Evolutionary conservation across 768 basidiomycete species (phyloP), one percentile per base, ranked within the genome.

Genomic region (Suillus hirtellus): DNA sequence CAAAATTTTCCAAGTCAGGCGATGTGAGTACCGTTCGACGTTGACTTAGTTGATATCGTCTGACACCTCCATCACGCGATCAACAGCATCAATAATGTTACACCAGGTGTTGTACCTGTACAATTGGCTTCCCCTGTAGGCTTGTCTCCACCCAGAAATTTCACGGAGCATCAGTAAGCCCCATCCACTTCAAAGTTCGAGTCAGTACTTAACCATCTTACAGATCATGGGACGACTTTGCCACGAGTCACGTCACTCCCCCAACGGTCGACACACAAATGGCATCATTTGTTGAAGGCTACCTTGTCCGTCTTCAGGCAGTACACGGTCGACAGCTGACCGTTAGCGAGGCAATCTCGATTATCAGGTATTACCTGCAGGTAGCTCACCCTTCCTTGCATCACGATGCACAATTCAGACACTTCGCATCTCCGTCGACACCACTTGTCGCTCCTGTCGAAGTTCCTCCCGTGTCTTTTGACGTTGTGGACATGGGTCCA

Each of bases 111-210:
- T 24, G 27, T 10, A 15, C 52, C 52, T 12, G 34, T 31, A 31
- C 31, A 31, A 31, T 31, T 31, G 31, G 31, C 31, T 31, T n/a
- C 19, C 11, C 24, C 56, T 9, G 24, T 15, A 27, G 38, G 24
- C 4, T 27, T 27, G 56, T 31, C 40, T 11, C 40, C 40, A 58
- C 4, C 17, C 17, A 31, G 10, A 5, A 11, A 27, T 42, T 58
- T 42, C 56, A 24, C 40, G 5, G 24, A 58, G 27, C 17, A 42
- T 58, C 56, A 58, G 56, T 58, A 7, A 58, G 56, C 12, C 15
- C 40, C 11, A 12, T 58, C 24, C 3, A 11, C 38, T 42, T 6
- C 6, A 19, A 42, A 8, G 19, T n/a, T 58, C 1, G 8, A 27
- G 24, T 31, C 31, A 31, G 40, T 42, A 12, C 40, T 42, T 58